Conservation (phyloP, 805 yeast genomes). For the Candida andamanensis region DNA sequence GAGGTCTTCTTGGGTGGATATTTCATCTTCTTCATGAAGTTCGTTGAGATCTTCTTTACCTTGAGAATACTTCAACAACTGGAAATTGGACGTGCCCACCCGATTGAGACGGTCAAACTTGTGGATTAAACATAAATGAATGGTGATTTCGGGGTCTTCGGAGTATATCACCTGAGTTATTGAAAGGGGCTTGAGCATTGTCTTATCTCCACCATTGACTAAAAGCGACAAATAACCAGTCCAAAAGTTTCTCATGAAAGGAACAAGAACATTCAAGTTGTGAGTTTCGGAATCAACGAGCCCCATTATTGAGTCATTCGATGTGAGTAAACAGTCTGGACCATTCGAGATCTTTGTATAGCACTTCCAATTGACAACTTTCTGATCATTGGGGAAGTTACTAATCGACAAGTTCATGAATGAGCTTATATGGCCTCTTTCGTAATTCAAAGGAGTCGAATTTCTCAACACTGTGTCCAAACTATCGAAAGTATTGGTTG, state of each 20-base stretch:
- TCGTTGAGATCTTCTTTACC: conserved; percentile 10
- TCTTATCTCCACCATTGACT: conserved; percentile 24
- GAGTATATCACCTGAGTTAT: conserved; percentile 29
- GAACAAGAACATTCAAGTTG: conserved; percentile 24
- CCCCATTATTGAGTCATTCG: conserved; percentile 29
- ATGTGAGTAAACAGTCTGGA: conserved; percentile 16
- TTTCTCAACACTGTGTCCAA: conserved; percentile 10
- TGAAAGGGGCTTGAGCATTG: conserved; percentile 11
- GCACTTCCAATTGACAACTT: conserved; percentile 26
- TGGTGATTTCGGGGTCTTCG: conserved; percentile 6
- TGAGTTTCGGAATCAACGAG: conserved; percentile 14
- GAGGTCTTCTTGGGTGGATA: conserved; percentile 3
- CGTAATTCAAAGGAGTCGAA: conserved; percentile 12
- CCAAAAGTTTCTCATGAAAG: conserved; percentile 36
- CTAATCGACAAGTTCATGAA: conserved; percentile 17
- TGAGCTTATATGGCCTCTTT: conserved; percentile 22
- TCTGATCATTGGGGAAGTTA: neutral
- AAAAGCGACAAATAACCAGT: conserved; percentile 33
- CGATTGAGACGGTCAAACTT: conserved; percentile 9
- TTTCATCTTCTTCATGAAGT: conserved; percentile 10
- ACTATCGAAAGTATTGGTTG: conserved; percentile 6
- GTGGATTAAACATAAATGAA: conserved; percentile 23
- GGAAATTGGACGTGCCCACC: conserved; percentile 9
- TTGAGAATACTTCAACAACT: conserved; percentile 9
- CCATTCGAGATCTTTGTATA: conserved; percentile 18